Base-by-base conservation (phyloP, 169 alveolate species). In the Cryptosporidium tyzzeri region DNA sequence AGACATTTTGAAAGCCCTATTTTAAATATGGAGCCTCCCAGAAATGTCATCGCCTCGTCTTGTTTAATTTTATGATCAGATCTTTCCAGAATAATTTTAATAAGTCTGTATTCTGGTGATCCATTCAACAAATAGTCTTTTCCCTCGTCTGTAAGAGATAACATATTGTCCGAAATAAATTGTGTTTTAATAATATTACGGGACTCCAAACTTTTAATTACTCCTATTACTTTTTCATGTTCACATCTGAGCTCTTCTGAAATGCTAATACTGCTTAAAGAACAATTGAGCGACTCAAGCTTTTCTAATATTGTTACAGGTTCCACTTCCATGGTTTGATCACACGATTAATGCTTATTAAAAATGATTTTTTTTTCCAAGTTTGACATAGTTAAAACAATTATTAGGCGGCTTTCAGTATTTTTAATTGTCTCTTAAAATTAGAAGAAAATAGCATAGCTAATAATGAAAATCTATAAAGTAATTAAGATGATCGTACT, bases 151-250 rank as follows among this genome's bases (percentile, higher is more conserved):
- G 94, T 93, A 61, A 94, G 85, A 18, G 69, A 69, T 37, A 92
- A 91, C 1, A 71, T 41, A 31, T 91, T 86, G 35, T 86, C 91
- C 41, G 85, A 86, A 45, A 71, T 51, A 16, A 93, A 93, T 45
- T 86, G 71, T 67, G 93, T 91, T n/a, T 94, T 85, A 33, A 94
- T 91, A 68, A 89, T 92, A 45, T 93, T 91, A 65, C 93, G 84
- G 12, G 95, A 92, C 93, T 93, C 94, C 55, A 94, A 73, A 70
- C 95, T 94, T 71, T 94, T 94, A 26, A 92, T 94, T 58, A 92
- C 91, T 16, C 94, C 94, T 26, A 94, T 86, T 33, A 92, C 94
- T 86, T 93, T 91, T 65, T 84, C 93, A 84, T 94, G 96, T 9
- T 91, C 96, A n/a, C 89, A 80, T 26, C n/a, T 29, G 4, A 80